Base-by-base conservation (phyloP, 2,329 filamentous ascomycete genomes). In the Exophiala spinifera region DNA sequence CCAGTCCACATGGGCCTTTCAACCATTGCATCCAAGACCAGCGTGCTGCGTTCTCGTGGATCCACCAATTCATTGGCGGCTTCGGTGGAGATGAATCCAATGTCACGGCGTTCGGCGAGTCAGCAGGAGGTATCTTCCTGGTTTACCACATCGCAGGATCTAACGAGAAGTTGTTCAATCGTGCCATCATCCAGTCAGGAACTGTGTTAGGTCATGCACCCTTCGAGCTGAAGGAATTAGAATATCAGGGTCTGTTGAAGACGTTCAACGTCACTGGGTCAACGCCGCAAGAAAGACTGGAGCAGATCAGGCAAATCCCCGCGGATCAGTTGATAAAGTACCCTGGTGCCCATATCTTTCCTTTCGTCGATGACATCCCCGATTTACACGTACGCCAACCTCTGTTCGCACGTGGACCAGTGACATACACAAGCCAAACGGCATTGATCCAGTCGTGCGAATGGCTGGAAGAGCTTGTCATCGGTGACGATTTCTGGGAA, bases 1-100 rank as follows among this genome's bases (percentile, higher is more conserved):
- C 34, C 3, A 47, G 31, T 11, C 49, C 45, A 3, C 46, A 57
- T 33, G 54, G 54, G 13, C 54, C 54, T 14, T 65, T 71, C 1
- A 79, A 79, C 57, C 72, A 74, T 54, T 75, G 73, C 0, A 64
- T 79, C 3, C 61, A 71, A 33, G 76, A 74, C 51, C 69, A 72
- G 51, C 61, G 66, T n/a, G 66, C 70, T 17, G 68, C 67, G 10
- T 61, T 75, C 13, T 60, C 66, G 52, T 76, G 72, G 72, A 67
- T 74, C 8, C 64, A 67, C 4, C 66, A 67, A 21, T 69, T 74
- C 55, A 74, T 76, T 25, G 60, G 51, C 8, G 67, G 67, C n/a
- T 75, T 75, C 57, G 72, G 72, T 10, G 72, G 73, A 17, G 72
- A 74, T 49, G 65, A 67, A 5, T 61, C 66, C 0, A 69, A 71